Percentiles rank a stretch among this genome's conserved stretches.
Evolutionary conservation across 2,329 filamentous ascomycete genomes (phyloP).

Genomic region (Grosmannia serpens): DNA sequence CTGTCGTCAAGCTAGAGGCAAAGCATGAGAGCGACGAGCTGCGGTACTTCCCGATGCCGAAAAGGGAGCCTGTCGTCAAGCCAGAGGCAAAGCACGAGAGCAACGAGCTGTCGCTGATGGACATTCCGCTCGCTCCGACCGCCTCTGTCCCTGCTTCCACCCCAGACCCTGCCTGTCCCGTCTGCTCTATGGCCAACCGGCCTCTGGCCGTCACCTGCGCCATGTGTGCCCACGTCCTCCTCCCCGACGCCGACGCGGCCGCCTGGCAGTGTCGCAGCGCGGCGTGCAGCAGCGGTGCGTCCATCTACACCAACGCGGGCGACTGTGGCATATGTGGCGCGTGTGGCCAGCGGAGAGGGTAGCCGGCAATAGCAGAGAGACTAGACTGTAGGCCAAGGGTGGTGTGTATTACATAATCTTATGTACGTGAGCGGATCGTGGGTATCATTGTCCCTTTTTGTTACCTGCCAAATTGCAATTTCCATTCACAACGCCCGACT

Average conservation of each 20-base stretch:
- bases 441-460: background rate
- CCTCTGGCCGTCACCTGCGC: constrained; percentile 44
- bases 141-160: background rate
- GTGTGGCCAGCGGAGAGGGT: constrained; percentile 37
- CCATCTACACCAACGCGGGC: constrained; percentile 55
- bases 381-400: too few species aligned
- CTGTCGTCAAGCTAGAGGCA: too few species aligned
- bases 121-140: background rate
- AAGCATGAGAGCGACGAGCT: too few species aligned
- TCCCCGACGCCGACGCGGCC: constrained; percentile 35
- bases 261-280: constrained; percentile 53
- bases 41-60: too few species aligned
- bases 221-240: constrained; percentile 61
- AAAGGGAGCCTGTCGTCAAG: background rate
- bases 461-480: background rate
- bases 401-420: background rate
- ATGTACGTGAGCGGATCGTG: background rate
- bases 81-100: background rate
- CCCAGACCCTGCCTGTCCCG: constrained; percentile 29
- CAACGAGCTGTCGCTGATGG: background rate
- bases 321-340: constrained; percentile 61
- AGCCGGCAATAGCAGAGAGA: too few species aligned
- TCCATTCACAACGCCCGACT: background rate
- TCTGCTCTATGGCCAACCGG: constrained; percentile 60
- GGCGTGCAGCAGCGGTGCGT: constrained; percentile 37